phyloP scores from a whole-genome alignment of 257 asterid species.

The Lycium ferocissimum region DNA sequence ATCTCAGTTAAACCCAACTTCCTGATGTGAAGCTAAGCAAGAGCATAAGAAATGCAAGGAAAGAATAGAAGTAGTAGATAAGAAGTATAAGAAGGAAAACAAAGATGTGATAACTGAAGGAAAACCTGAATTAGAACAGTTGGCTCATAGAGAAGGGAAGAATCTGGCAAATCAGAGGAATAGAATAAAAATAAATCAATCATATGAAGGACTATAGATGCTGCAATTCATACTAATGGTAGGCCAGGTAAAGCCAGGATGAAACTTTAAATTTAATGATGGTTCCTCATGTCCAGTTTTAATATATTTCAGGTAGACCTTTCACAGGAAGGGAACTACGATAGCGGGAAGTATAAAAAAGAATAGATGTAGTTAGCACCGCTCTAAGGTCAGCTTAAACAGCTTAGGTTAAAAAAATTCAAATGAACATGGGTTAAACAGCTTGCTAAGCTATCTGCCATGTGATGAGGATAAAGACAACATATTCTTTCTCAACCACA shows the following conservation, averaged over 20 bases:
- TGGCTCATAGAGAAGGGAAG: not conserved
- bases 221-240: not conserved
- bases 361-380: not conserved
- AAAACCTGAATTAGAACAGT: not conserved
- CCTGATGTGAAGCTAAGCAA: not conserved
- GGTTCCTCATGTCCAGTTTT: not conserved
- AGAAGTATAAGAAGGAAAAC: not conserved
- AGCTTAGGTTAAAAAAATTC: too few relatives aligned
- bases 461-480: not conserved
- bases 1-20: not conserved
- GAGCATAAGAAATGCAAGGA: not conserved
- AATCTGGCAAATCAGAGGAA: not conserved
- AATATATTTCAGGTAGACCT: not conserved
- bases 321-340: not conserved
- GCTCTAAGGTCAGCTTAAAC: not conserved
- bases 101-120: not conserved
- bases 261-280: not conserved
- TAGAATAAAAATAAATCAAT: not conserved
- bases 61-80: conserved; percentile 14
- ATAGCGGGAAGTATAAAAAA: not conserved
- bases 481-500: not conserved
- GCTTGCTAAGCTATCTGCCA: not conserved
- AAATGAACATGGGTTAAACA: not conserved
- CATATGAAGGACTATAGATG: not conserved
- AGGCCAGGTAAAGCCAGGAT: not conserved